Evolutionary conservation across 352 stramenopile genomes (phyloP).

Genomic region (Phytophthora sojae): DNA sequence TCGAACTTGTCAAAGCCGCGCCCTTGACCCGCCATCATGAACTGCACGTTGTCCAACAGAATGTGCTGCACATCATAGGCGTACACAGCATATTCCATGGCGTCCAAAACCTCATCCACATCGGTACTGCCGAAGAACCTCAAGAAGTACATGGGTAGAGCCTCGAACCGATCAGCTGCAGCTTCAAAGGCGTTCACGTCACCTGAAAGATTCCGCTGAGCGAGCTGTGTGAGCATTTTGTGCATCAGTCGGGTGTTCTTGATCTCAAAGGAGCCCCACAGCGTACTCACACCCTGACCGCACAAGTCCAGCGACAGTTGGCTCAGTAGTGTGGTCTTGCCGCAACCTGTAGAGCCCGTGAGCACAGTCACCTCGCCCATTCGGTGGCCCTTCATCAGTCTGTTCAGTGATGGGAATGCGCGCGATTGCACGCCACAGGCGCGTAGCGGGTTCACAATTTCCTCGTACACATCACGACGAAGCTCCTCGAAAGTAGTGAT

Average conservation of each 20-base stretch:
- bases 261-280: constrained; percentile 99
- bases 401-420: constrained; percentile 95
- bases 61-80: constrained; percentile 99
- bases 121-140: constrained; percentile 98
- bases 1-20: constrained; percentile 91
- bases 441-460: constrained; percentile 95
- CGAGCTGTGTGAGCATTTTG: constrained; percentile 98
- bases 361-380: constrained; percentile 98
- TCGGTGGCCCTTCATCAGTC: constrained; percentile 97
- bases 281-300: constrained; percentile 96
- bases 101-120: constrained; percentile 96
- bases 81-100: constrained; percentile 99
- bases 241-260: constrained; percentile 97
- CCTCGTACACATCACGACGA: constrained; percentile 93
- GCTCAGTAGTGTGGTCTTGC: constrained; percentile 95
- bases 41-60: constrained; percentile 99
- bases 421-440: constrained; percentile 93
- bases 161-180: constrained; percentile 92
- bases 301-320: constrained; percentile 92
- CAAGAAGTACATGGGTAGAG: constrained; percentile 98
- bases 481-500: constrained; percentile 96
- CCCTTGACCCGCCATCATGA: constrained; percentile 96
- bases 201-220: constrained; percentile 67
- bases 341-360: constrained; percentile 96
- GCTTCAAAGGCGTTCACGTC: constrained; percentile 84